Base-by-base conservation (phyloP, 2,329 filamentous ascomycete species). In the Fusarium coffeatum region DNA sequence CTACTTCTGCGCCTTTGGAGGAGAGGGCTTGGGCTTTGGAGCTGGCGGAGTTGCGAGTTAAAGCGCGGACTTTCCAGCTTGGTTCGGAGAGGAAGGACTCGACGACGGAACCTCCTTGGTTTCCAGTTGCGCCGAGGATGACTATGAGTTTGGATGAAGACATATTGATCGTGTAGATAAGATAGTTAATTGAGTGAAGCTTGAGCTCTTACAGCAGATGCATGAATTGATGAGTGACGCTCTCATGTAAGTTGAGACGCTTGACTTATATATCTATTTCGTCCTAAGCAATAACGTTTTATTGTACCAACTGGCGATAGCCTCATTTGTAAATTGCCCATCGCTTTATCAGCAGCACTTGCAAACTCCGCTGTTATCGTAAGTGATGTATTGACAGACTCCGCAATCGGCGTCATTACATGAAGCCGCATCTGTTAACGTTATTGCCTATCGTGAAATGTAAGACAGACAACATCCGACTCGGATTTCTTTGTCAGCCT, bases 41-140 rank as follows among this genome's bases (percentile, higher is more conserved):
- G 34, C 67, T 57, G 8, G 42, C 34, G 10, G 67, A 28, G 43
- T 68, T 68, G 20, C 67, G 57, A 12, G 67, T 71, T 3, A 71
- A 4, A n/a, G 63, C 63, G 43, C 67, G 67, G 43, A 70, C 50
- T 23, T 47, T 53, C 67, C 67, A 70, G 11, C 13, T 34, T 28
- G 54, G 47, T 2, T 71, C 63, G 15, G 53, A 40, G 28, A 70
- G 42, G 37, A 70, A 70, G 8, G 15, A 27, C 3, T 47, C 32
- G 0, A 12, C 51, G 10, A 70, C 68, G 8, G 67, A 68, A 8
- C 68, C 71, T 2, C 71, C 71, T 45, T 73, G 71, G 16, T 69
- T 72, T 0, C 71, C 71, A 3, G 71, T 73, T 15, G 71, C 68
- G 0, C 71, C 71, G 5, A 73, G 37, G 5, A 73, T 27, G 6